Evolutionary conservation across 2,329 filamentous ascomycete species (phyloP), one percentile per base, ranked within the genome.

Genomic region (Aschersonia sp.): DNA sequence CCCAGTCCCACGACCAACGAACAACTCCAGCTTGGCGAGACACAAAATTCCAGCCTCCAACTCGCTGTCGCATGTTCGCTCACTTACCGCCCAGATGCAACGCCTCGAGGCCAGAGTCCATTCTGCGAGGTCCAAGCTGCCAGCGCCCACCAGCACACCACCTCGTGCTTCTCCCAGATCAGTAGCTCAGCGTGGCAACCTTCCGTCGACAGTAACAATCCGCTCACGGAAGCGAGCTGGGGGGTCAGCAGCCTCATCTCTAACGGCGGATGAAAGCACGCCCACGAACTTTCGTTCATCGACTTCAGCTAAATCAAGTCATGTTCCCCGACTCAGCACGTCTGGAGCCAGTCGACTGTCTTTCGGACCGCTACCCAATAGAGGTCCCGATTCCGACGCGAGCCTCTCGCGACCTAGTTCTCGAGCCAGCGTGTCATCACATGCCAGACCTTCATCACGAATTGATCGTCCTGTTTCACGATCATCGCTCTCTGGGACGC

Each of bases 31-130:
- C n/a, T 65, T 68, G 9, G 58, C 67, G 29, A 67, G 69, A 14
- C 66, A 75, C 56, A 72, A 68, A 51, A 55, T 79, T 40, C 74
- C 77, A 30, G 69, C 72, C 47, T 81, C 73, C 52, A 79, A 71
- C 52, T 97, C 92, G 2, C 78, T 98, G 45, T 85, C 85, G 54
- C 92, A 98, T 62, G 94, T 98, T 58, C 87, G 90, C 53, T 85
- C 83, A 32, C 80, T 98, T 54, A 95, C 94, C 50, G 89, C 87
- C 31, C 92, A 97, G 67, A 96, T 97, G 88, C 87, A 96, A 65
- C 86, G 87, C 55, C 81, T 98, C 51, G 92, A 97, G 63, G 87
- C 92, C 53, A 79, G 92, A 43, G 90, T 98, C 8, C 88, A 97
- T 51, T 87, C 83, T 30, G 92, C 84, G 14, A 81, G 88, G 55